Percentiles rank a stretch among this genome's conserved stretches.
phyloP scores from a whole-genome alignment of 805 yeast species.

The Starmerella bombi region DNA sequence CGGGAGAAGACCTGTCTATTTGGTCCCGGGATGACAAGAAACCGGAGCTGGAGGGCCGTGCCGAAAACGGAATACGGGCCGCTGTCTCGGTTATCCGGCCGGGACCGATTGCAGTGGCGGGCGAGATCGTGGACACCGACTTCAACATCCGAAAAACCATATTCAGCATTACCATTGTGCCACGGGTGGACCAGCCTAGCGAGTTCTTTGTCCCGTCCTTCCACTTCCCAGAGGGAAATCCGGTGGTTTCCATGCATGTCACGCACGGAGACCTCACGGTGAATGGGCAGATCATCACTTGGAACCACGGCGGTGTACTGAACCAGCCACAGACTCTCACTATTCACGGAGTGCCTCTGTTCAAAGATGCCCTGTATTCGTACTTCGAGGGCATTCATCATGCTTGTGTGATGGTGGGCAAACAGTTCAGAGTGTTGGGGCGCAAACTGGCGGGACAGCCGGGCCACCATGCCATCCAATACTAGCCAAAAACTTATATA shows the following conservation, averaged over 20 bases:
- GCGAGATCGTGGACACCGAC: slow-evolving; percentile 40
- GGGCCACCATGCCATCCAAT: too few species aligned
- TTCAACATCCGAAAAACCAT: slow-evolving; percentile 42
- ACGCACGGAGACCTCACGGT: slow-evolving; percentile 12
- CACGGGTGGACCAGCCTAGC: slow-evolving; percentile 12
- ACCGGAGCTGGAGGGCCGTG: slow-evolving; percentile 6
- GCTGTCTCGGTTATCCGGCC: slow-evolving; percentile 68
- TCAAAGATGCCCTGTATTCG: slow-evolving; percentile 17
- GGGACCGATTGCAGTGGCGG: slow-evolving; percentile 50
- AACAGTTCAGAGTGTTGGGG: slow-evolving; percentile 1
- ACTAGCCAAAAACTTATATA: too few species aligned
- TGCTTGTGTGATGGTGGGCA: slow-evolving; percentile 1
- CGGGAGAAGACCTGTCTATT: slow-evolving; percentile 83
- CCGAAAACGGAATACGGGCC: slow-evolving; percentile 55
- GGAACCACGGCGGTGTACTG: slow-evolving; percentile 16
- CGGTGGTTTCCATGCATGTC: slow-evolving; percentile 4
- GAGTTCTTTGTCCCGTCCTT: slow-evolving; percentile 52
- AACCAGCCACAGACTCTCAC: slow-evolving; percentile 13
- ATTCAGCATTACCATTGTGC: slow-evolving; percentile 38
- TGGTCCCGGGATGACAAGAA: slow-evolving; percentile 39
- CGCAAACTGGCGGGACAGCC: too few species aligned
- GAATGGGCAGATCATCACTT: slow-evolving; percentile 15
- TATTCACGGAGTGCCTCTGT: slow-evolving; percentile 16
- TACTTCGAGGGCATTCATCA: slow-evolving; percentile 18
- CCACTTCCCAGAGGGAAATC: slow-evolving; percentile 39